Conservation (phyloP, 2,329 filamentous ascomycete genomes). For the Trichoderma guizhouense region DNA sequence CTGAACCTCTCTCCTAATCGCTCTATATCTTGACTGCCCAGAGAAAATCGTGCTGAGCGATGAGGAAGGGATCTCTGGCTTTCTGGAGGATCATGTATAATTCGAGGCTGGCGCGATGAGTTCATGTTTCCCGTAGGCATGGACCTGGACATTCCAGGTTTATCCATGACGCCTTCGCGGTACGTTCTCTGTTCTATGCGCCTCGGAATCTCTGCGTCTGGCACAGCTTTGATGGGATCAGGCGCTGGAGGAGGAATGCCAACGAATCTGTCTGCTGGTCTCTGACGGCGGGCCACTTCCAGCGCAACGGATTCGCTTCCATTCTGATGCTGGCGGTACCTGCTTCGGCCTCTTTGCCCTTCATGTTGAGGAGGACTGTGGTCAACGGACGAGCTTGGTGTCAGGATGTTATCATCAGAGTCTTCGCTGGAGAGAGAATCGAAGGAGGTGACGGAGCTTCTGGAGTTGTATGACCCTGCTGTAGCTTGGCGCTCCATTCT, state of each 20-base stretch:
- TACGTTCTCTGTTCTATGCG: neutral
- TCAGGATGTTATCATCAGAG: neutral
- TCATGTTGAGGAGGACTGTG: neutral
- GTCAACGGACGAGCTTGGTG: neutral
- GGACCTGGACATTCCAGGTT: neutral
- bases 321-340: neutral
- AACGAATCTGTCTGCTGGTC: neutral
- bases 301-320: neutral
- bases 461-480: neutral
- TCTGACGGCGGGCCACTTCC: neutral
- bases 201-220: neutral
- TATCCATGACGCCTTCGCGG: neutral
- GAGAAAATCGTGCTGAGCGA: neutral
- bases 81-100: neutral
- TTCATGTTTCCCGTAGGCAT: neutral
- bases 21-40: neutral
- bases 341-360: neutral
- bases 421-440: neutral
- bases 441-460: neutral
- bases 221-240: neutral
- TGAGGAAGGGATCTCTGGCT: neutral
- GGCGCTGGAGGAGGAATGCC: slow-evolving; percentile 1
- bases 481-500: neutral
- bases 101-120: neutral
- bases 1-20: neutral